Conservation (phyloP, 768 basidiomycete genomes). For the Pholiota conissans region DNA sequence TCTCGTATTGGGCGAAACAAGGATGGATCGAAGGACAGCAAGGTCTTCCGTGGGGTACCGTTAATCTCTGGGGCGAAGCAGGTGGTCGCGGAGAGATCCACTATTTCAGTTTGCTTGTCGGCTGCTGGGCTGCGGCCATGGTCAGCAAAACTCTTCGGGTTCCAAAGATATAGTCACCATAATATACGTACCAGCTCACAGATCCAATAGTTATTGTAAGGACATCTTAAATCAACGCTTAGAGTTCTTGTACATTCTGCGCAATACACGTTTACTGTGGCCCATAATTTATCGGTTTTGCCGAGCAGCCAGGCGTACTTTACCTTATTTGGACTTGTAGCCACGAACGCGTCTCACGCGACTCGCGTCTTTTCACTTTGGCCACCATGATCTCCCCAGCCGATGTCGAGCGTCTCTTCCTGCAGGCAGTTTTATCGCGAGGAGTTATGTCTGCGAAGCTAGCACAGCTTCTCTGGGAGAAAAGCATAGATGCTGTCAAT, state of each 20-base stretch:
- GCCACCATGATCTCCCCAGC: constrained; percentile 33
- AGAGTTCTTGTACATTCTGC: neutral
- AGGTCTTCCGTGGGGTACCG: constrained; percentile 75
- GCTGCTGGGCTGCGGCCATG: constrained; percentile 91
- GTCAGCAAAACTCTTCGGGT: constrained; percentile 95
- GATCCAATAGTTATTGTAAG: constrained; percentile 7
- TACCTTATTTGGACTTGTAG: constrained; percentile 3
- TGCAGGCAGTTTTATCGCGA: constrained; percentile 77
- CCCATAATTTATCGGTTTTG: neutral
- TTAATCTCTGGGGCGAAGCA: constrained; percentile 67
- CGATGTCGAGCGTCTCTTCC: constrained; percentile 76
- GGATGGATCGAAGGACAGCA: constrained; percentile 83
- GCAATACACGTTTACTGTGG: no score
- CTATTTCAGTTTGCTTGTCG: constrained; percentile 74
- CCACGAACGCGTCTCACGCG: constrained; percentile 8
- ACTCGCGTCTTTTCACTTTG: constrained; percentile 22
- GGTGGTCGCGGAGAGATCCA: constrained; percentile 88
- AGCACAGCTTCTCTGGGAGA: constrained; percentile 65
- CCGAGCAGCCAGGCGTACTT: neutral
- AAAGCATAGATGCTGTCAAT: constrained; percentile 66
- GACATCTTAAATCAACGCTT: constrained; percentile 1
- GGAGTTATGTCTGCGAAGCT: constrained; percentile 64
- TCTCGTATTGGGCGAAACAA: constrained; percentile 81
- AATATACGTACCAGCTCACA: constrained; percentile 1
- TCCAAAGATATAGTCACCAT: constrained; percentile 61